Base-by-base conservation (phyloP, 2,329 filamentous ascomycete species). In the Fusarium sp. region DNA sequence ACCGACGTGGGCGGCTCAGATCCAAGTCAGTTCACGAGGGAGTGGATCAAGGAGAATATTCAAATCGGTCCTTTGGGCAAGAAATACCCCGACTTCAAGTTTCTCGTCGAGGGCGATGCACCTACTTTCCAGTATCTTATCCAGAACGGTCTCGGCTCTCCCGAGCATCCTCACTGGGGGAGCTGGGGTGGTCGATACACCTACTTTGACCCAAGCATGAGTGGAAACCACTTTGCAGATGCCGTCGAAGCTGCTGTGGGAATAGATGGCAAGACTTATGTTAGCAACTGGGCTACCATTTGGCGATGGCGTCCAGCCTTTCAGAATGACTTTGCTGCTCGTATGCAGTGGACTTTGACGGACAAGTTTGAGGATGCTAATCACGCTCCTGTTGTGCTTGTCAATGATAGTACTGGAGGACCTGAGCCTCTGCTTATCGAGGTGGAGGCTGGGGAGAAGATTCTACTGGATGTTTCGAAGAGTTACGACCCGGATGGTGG, bases 61-160 rank as follows among this genome's bases (percentile, higher is more conserved):
- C 54, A 58, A 6, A 29, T 58, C 4, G 54, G 54, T 8, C 54
- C 54, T 2, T 35, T 58, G 5, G 54, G 54, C 4, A 58, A 58
- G 22, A 58, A 58, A n/a, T 58, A 58, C 9, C 54, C 54, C 34
- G 54, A 58, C 10, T 58, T 58, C 54, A 58, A 58, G 54, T 58
- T 58, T 10, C 54, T 58, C 5, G 54, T 58, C 34, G 54, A 58
- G 40, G 34, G 54, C 5, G 54, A 58, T 14, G 40, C 54, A 0
- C 54, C 54, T 1, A 58, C 54, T 0, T 58, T 58, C 14, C 54
- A 38, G 14, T 58, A 58, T 16, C 54, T 58, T 22, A 58, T 58
- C 54, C 54, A 58, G 20, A 58, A 58, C 6, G 54, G 54, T 0
- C 54, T 58, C 5, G 54, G 54, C 6, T 58, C 54, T 2, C 22